phyloP scores from a whole-genome alignment of 805 yeast species.

The Ogataea zsoltii region DNA sequence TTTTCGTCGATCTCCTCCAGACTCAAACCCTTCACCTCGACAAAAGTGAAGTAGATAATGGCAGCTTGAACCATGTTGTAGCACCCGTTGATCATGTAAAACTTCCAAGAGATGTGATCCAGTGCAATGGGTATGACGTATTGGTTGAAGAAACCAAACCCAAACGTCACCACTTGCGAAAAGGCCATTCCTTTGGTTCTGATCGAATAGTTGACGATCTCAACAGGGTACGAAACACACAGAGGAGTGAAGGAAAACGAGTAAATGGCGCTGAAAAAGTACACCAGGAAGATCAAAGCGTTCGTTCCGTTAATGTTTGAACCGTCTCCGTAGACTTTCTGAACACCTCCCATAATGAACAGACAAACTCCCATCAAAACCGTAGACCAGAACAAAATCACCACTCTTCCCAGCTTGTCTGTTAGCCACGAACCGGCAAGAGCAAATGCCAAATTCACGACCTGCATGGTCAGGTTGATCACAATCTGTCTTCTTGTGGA shows the following conservation, averaged over 20 bases:
- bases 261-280: conserved; percentile 26
- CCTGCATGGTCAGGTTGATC: conserved; percentile 30
- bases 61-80: conserved; percentile 25
- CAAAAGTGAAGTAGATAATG: conserved; percentile 26
- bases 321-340: conserved; percentile 24
- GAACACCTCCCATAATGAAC: conserved; percentile 30
- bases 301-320: conserved; percentile 22
- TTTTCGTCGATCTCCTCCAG: conserved; percentile 32
- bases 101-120: conserved; percentile 25
- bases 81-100: conserved; percentile 28
- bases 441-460: conserved; percentile 26
- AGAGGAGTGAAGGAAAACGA: conserved; percentile 30
- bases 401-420: conserved; percentile 28
- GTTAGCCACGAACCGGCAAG: conserved; percentile 27
- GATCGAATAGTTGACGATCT: conserved; percentile 25
- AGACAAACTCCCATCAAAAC: conserved; percentile 27
- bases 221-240: conserved; percentile 30
- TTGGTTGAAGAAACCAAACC: conserved; percentile 28
- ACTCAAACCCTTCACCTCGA: conserved; percentile 29
- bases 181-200: conserved; percentile 32
- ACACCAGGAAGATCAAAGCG: conserved; percentile 28
- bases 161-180: conserved; percentile 26
- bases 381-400: conserved; percentile 26
- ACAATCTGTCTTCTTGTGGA: conserved; percentile 26
- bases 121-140: conserved; percentile 34